Evolutionary conservation across 495 filamentous ascomycete species (phyloP).

Genomic region (Oidiodendron maius): DNA sequence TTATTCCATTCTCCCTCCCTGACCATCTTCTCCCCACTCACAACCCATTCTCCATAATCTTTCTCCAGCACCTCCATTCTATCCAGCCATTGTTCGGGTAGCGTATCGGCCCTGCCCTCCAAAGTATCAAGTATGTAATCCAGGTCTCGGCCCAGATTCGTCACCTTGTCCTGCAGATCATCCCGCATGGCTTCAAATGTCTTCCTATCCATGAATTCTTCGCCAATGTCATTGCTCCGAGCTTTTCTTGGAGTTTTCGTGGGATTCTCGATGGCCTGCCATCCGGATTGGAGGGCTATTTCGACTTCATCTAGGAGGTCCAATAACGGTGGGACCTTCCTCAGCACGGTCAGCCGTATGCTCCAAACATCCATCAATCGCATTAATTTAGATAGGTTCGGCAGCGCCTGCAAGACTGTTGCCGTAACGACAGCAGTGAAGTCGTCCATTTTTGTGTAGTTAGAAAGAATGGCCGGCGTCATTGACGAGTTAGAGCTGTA

Average conservation of each 20-base stretch:
- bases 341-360: conserved; percentile 66
- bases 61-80: conserved; percentile 74
- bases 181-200: conserved; percentile 57
- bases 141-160: conserved; percentile 62
- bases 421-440: conserved; percentile 85
- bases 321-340: conserved; percentile 63
- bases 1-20: conserved; percentile 18
- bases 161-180: conserved; percentile 62
- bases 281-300: conserved; percentile 55
- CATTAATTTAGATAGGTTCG: conserved; percentile 68
- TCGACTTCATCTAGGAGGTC: conserved; percentile 58
- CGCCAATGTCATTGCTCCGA: not conserved
- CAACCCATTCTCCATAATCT: conserved; percentile 73
- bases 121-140: conserved; percentile 80
- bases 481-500: conserved; percentile 34
- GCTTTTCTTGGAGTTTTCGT: not conserved
- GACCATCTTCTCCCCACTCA: conserved; percentile 17
- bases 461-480: conserved; percentile 31
- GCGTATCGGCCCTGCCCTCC: conserved; percentile 73
- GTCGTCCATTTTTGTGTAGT: conserved; percentile 59
- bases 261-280: conserved; percentile 47
- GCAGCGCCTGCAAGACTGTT: conserved; percentile 79
- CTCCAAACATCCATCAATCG: conserved; percentile 69
- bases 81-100: conserved; percentile 86
- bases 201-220: conserved; percentile 22